phyloP scores from a whole-genome alignment of 2,329 filamentous ascomycete species.

The Aspergillus tanneri region DNA sequence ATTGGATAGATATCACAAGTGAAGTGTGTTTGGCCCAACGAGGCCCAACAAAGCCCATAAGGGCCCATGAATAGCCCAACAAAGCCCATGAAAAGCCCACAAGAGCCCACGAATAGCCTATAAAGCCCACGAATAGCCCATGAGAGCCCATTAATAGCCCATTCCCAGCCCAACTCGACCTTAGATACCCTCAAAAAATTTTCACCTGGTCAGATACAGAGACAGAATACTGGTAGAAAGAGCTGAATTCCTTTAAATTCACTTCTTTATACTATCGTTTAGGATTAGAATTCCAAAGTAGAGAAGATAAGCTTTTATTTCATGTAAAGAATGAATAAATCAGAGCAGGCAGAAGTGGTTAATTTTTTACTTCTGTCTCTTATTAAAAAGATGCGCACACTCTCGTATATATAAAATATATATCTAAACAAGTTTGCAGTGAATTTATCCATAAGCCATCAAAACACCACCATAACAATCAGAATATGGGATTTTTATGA shows the following conservation, averaged over 20 bases:
- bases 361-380: not conserved
- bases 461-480: not conserved
- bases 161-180: not conserved
- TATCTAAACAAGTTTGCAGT: not conserved
- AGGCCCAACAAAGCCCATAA: not conserved
- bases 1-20: too few species aligned
- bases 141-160: not conserved
- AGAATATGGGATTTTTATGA: not conserved
- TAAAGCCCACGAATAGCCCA: not conserved
- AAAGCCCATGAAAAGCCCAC: not conserved
- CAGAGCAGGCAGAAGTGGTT: not conserved
- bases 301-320: not conserved
- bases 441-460: not conserved
- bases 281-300: not conserved
- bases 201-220: not conserved
- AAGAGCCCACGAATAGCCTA: not conserved
- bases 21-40: not conserved
- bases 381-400: not conserved
- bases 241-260: not conserved
- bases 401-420: not conserved
- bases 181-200: not conserved
- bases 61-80: not conserved
- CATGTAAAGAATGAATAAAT: not conserved
- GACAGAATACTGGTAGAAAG: not conserved
- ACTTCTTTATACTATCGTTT: not conserved